Base-by-base conservation (phyloP, 371 early-diverging fungal species). In the Capillidium heterosporum region DNA sequence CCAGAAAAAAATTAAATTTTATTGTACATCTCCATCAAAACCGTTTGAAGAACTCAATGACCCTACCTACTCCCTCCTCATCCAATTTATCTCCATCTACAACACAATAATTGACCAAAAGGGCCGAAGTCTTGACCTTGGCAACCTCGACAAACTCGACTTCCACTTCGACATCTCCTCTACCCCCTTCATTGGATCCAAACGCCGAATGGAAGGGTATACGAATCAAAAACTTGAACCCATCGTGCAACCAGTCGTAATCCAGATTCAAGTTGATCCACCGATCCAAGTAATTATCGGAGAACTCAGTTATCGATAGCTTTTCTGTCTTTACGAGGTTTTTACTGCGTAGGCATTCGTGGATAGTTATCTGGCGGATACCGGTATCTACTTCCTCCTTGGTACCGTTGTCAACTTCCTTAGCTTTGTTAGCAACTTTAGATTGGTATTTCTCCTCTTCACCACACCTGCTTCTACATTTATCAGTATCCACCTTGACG, bases 211-310 rank as follows among this genome's bases (percentile, higher is more conserved):
- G 2, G 15, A 53, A 5, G 5, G 53, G 53, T 24, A 53, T 24
- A 4, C 10, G 15, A 8, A 53, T 19, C 13, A 17, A 17, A 46
- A 56, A 56, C 7, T 46, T 26, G 31, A 56, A 44, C 2, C 29
- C 56, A 29, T 10, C 19, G 7, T 26, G 31, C 1, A 26, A 32
- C 56, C 56, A 56, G 11, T 56, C 56, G 29, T 23, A 56, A 8
- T 56, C 56, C 24, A 42, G 28, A 19, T 41, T 31, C 1, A 15
- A 17, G 3, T 21, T 13, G 2, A 15, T 5, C 26, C 40, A 27
- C 2, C 17, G n/a, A 44, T 56, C 56, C 32, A 56, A 13, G 13
- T 41, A 41, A 21, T 56, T 43, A 32, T 56, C 56, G 31, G 46
- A 28, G 5, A 56, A 19, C 5, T 27, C 27, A 13, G 11, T 17